Conservation (phyloP, 164 flowering plant species). For the Stephania yunnanensis region DNA sequence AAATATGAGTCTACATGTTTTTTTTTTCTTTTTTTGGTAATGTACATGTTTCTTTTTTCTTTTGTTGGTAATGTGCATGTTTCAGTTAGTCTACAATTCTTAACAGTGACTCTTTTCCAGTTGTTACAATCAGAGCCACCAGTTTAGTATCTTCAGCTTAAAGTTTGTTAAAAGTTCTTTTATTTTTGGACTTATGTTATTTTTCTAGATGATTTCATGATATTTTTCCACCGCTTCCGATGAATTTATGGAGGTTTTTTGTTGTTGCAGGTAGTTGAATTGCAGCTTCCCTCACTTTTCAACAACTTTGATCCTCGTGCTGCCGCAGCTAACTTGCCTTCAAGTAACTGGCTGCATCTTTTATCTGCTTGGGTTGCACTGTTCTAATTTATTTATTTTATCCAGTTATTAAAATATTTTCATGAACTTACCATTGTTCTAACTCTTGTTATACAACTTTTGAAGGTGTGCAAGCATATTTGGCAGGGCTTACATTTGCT, state of each 20-base stretch:
- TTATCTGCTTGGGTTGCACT: neutral
- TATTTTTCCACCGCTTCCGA: neutral
- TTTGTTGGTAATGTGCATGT: neutral
- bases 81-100: neutral
- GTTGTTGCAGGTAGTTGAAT: conserved; percentile 60
- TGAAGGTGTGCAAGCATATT: conserved; percentile 91
- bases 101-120: neutral
- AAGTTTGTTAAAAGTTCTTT: neutral
- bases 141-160: neutral
- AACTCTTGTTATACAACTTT: neutral
- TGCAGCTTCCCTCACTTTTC: conserved; percentile 93
- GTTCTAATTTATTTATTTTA: neutral
- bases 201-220: neutral
- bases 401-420: neutral
- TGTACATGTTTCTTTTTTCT: too few species aligned
- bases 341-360: conserved; percentile 42
- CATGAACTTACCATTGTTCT: neutral
- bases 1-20: too few species aligned
- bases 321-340: conserved; percentile 94
- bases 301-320: conserved; percentile 82
- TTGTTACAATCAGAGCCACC: neutral
- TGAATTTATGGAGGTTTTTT: conserved; percentile 7
- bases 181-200: neutral
- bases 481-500: conserved; percentile 97
- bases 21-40: too few species aligned